phyloP scores from a whole-genome alignment of 768 basidiomycete genomes.

The Suillus ampliporus region DNA sequence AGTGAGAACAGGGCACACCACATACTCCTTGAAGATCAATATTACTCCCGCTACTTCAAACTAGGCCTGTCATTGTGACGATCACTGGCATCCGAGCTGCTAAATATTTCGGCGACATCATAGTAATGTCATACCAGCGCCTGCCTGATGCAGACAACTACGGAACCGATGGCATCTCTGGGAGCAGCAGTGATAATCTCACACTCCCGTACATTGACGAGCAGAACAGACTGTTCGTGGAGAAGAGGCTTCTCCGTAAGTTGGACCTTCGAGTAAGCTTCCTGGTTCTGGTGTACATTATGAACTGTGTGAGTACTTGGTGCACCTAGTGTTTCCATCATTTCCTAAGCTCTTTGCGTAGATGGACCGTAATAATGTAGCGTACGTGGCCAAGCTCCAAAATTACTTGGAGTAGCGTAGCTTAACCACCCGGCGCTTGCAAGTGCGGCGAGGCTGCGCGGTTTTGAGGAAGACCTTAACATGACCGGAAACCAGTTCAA shows the following conservation, averaged over 20 bases:
- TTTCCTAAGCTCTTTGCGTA: constrained; percentile 27
- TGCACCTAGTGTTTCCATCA: neutral
- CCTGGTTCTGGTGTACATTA: constrained; percentile 50
- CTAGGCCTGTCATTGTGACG: no score
- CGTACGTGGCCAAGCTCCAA: constrained; percentile 42
- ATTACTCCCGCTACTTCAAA: no score
- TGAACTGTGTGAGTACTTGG: constrained; percentile 50
- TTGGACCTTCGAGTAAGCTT: constrained; percentile 50
- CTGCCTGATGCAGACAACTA: neutral
- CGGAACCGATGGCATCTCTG: neutral
- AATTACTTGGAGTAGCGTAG: neutral
- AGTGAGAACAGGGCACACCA: no score
- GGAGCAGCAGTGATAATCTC: neutral
- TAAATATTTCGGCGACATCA: neutral
- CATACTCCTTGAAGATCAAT: no score
- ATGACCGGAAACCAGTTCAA: constrained; percentile 67
- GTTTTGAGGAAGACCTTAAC: constrained; percentile 68
- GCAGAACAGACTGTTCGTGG: constrained; percentile 45
- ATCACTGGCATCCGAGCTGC: neutral
- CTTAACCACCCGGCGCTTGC: neutral
- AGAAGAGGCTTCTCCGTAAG: constrained; percentile 49
- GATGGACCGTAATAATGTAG: constrained; percentile 73
- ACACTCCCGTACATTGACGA: constrained; percentile 14
- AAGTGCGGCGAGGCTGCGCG: constrained; percentile 73
- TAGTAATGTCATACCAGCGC: neutral